phyloP scores from a whole-genome alignment of 2,329 filamentous ascomycete species.

The Coleophoma cylindrospora region DNA sequence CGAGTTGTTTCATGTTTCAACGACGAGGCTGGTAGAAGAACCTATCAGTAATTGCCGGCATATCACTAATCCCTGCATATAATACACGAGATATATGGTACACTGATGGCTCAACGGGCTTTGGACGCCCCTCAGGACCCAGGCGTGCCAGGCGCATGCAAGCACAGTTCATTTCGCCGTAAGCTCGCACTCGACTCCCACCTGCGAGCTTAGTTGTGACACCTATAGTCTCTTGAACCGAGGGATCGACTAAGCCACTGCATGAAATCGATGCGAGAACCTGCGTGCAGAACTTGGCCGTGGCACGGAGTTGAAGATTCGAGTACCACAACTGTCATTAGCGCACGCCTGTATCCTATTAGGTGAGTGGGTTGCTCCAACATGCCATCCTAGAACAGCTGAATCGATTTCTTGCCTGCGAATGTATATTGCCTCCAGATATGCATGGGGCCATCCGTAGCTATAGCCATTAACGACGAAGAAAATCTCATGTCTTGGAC shows the following conservation, averaged over 20 bases:
- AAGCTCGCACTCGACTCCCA: too few relatives aligned
- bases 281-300: neutral
- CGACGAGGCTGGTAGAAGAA: neutral
- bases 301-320: neutral
- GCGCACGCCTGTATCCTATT: neutral
- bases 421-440: conserved; percentile 1
- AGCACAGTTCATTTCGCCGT: too few relatives aligned
- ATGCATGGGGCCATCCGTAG: conserved; percentile 10
- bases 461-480: conserved; percentile 5
- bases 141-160: too few relatives aligned
- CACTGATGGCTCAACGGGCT: neutral
- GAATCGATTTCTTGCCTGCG: conserved; percentile 3
- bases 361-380: neutral
- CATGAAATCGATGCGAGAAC: neutral
- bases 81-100: neutral
- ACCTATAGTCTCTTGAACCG: too few relatives aligned
- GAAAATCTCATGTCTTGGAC: neutral
- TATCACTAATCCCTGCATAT: conserved; percentile 1
- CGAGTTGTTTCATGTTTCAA: conserved; percentile 1
- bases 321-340: neutral
- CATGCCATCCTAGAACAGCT: conserved; percentile 12
- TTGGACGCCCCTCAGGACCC: neutral
- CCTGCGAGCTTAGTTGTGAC: too few relatives aligned
- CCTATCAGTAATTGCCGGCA: neutral
- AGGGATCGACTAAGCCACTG: neutral